Evolutionary conservation across 768 basidiomycete species (phyloP).

Genomic region (Suillus bovinus): DNA sequence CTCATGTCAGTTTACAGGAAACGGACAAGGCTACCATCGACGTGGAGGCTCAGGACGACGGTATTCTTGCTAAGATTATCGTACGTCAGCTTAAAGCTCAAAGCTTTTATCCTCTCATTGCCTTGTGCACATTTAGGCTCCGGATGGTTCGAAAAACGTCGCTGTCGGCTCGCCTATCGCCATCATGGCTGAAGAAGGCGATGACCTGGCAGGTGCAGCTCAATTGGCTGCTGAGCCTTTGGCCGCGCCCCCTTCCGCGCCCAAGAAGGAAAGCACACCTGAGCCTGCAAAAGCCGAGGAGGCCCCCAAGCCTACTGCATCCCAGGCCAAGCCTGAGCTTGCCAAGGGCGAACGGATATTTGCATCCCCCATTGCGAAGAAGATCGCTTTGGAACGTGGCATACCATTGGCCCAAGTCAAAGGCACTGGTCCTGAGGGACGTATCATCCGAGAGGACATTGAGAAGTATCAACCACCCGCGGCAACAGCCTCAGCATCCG

Average conservation of each 20-base stretch:
- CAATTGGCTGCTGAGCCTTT: conserved; percentile 68
- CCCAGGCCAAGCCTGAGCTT: conserved; percentile 46
- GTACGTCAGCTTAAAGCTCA: conserved; percentile 45
- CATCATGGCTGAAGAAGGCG: conserved; percentile 91
- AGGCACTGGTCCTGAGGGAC: conserved; percentile 91
- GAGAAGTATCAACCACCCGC: conserved; percentile 77
- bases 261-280: conserved; percentile 38
- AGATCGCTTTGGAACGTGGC: conserved; percentile 92
- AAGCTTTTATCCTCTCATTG: neutral
- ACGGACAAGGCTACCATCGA: conserved; percentile 99
- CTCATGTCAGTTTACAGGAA: conserved; percentile 57
- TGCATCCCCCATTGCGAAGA: conserved; percentile 94
- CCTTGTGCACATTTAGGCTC: conserved; percentile 46
- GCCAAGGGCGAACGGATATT: conserved; percentile 82
- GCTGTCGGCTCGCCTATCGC: conserved; percentile 88
- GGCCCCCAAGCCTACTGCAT: conserved; percentile 34
- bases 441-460: conserved; percentile 93
- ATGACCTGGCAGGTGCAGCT: conserved; percentile 83
- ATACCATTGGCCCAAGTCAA: conserved; percentile 88
- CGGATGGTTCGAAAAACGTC: conserved; percentile 86
- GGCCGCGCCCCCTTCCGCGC: conserved; percentile 32
- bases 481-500: conserved; percentile 42
- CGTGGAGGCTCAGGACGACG: conserved; percentile 98
- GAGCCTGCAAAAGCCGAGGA: conserved; percentile 45
- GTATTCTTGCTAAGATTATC: conserved; percentile 94